Evolutionary conservation across 2,329 filamentous ascomycete genomes (phyloP).

Genomic region (Clathrospora elynae): DNA sequence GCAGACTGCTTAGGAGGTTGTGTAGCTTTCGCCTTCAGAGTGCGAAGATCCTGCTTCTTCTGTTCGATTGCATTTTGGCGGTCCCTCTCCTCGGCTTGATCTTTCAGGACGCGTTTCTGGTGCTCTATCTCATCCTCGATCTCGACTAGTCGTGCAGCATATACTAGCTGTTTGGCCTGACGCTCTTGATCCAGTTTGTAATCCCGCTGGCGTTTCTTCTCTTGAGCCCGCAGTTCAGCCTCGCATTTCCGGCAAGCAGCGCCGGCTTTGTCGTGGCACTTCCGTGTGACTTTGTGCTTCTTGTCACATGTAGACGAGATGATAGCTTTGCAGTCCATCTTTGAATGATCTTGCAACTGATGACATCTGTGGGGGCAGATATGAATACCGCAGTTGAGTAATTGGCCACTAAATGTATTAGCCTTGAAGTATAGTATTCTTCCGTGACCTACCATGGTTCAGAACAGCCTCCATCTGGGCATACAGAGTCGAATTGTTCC

Average conservation of each 20-base stretch:
- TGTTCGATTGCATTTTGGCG: constrained; percentile 54
- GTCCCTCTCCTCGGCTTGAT: constrained; percentile 53
- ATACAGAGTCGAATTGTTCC: constrained; percentile 64
- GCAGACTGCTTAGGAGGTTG: constrained; percentile 4
- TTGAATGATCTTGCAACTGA: constrained; percentile 62
- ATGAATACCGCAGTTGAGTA: constrained; percentile 64
- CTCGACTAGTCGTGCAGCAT: constrained; percentile 53
- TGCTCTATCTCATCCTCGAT: constrained; percentile 62
- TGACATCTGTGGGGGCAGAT: constrained; percentile 67
- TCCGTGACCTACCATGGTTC: constrained; percentile 61
- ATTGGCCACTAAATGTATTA: constrained; percentile 50
- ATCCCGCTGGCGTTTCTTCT: constrained; percentile 54
- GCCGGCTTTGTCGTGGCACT: constrained; percentile 53
- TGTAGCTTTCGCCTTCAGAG: constrained; percentile 37
- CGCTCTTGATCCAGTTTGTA: constrained; percentile 59
- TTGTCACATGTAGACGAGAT: constrained; percentile 58
- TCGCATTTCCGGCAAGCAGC: constrained; percentile 58
- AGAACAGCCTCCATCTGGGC: constrained; percentile 72
- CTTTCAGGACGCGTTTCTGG: constrained; percentile 52
- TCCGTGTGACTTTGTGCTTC: constrained; percentile 56
- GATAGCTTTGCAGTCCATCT: constrained; percentile 54
- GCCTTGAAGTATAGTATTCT: neutral
- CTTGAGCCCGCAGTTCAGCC: constrained; percentile 54
- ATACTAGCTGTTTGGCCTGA: constrained; percentile 52
- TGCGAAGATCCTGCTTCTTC: constrained; percentile 55